These are phyloP conservation scores for Mitragyna speciosa DNA, from an alignment of 257 asterid species.

Conservation along the genomic window DNA sequence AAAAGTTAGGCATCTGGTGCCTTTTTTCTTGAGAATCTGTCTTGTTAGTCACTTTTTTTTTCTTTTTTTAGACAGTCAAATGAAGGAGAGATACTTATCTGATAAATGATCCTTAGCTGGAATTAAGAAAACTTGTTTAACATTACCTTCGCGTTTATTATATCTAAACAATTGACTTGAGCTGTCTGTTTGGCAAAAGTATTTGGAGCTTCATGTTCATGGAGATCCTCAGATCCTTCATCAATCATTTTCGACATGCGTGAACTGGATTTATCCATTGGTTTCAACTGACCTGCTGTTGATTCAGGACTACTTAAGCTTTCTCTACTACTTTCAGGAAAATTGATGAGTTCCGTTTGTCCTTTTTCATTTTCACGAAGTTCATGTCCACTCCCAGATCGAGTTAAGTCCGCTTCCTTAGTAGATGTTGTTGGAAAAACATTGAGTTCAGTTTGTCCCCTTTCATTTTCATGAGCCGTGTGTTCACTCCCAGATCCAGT, in stretches of 20 bases:
- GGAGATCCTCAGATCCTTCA: neutral
- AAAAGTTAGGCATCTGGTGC: neutral
- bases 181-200: neutral
- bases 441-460: conserved; percentile 3
- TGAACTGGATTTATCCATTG: neutral
- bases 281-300: neutral
- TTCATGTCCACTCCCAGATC: neutral
- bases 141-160: conserved; percentile 3
- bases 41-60: too few relatives aligned
- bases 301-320: conserved; percentile 16
- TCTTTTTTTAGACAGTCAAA: neutral
- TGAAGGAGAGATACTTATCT: neutral
- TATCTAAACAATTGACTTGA: neutral
- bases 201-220: conserved; percentile 7
- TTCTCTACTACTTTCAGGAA: conserved; percentile 12
- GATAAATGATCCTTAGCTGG: neutral
- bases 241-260: neutral
- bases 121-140: neutral
- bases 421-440: conserved; percentile 14
- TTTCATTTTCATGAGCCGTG: conserved; percentile 18
- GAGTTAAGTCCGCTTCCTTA: conserved; percentile 12
- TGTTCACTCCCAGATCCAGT: neutral
- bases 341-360: conserved; percentile 9
- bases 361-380: conserved; percentile 17
- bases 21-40: too few relatives aligned